Base-by-base conservation (phyloP, 2,329 filamentous ascomycete species). In the Talaromyces sp. region DNA sequence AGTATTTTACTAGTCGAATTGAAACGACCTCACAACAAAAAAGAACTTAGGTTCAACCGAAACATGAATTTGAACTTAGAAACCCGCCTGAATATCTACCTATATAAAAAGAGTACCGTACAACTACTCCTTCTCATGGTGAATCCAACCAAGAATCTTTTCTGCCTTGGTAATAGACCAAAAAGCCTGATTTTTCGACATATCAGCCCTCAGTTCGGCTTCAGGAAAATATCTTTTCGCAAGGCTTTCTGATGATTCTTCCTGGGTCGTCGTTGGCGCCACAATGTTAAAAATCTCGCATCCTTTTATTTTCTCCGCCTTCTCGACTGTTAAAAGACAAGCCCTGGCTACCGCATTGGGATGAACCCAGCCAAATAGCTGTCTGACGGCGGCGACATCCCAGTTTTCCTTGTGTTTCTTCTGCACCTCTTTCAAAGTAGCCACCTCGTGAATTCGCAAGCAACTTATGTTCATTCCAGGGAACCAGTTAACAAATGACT, bases 391-490 rank as follows among this genome's bases (percentile, higher is more conserved):
- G 1, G 70, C 65, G 9, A 66, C 64, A 3, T 72, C 62, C 74
- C 74, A 75, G 54, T 72, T 67, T 56, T 69, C 65, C 24, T 63
- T 55, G 56, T 76, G 73, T 63, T 72, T 68, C 57, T 72, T 61
- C 56, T 65, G 62, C 19, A 74, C 72, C 1, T 72, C 64, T 21
- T 65, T 57, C 43, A 67, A 61, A 9, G 67, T 63, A 11, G 68
- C 69, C 7, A 76, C 74, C 54, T 75, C 70, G 54, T 76, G 73
- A 58, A 75, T 74, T 19, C 73, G 71, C 58, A 76, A 62, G 59
- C 73, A 73, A 0, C 73, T 72, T 29, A 75, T 70, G 58, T 71
- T 75, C 64, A 71, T 73, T 2, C 72, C 74, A 0, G 72, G 75
- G 55, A 70, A 75, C 73, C 74, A 75, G 32, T 71, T 62, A 2